phyloP scores from a whole-genome alignment of 148 eudicot species.

The Gaultheria prostrata region DNA sequence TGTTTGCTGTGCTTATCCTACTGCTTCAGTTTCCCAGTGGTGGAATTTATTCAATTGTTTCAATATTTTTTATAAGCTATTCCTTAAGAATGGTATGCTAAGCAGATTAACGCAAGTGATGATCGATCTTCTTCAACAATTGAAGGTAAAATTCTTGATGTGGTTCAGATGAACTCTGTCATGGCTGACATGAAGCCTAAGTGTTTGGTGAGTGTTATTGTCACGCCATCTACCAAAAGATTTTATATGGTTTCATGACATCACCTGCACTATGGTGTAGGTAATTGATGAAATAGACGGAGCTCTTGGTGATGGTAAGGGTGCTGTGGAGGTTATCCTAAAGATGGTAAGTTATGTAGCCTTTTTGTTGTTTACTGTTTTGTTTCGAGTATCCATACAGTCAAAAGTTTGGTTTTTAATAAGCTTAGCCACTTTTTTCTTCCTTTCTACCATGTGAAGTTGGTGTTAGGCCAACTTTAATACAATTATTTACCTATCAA shows the following conservation, averaged over 20 bases:
- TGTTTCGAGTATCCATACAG: not conserved
- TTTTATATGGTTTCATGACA: slow-evolving; percentile 4
- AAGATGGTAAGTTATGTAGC: slow-evolving; percentile 58
- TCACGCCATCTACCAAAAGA: not conserved
- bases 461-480: not conserved
- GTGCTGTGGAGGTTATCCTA: slow-evolving; percentile 87
- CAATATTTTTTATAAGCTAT: slow-evolving; percentile 6
- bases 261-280: slow-evolving; percentile 31
- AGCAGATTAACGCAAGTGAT: slow-evolving; percentile 97
- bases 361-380: not conserved
- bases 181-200: slow-evolving; percentile 87
- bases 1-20: slow-evolving; percentile 3
- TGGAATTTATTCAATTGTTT: not conserved
- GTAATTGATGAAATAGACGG: slow-evolving; percentile 99
- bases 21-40: not conserved
- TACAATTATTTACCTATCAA: too few relatives aligned
- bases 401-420: not conserved
- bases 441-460: not conserved
- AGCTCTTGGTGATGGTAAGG: slow-evolving; percentile 97
- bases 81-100: slow-evolving; percentile 15
- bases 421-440: slow-evolving; percentile 13
- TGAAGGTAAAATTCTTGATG: slow-evolving; percentile 86
- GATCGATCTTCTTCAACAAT: slow-evolving; percentile 79
- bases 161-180: slow-evolving; percentile 95
- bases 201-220: slow-evolving; percentile 68